Base-by-base conservation (phyloP, 2,329 filamentous ascomycete species). In the Colletotrichum tropicale region DNA sequence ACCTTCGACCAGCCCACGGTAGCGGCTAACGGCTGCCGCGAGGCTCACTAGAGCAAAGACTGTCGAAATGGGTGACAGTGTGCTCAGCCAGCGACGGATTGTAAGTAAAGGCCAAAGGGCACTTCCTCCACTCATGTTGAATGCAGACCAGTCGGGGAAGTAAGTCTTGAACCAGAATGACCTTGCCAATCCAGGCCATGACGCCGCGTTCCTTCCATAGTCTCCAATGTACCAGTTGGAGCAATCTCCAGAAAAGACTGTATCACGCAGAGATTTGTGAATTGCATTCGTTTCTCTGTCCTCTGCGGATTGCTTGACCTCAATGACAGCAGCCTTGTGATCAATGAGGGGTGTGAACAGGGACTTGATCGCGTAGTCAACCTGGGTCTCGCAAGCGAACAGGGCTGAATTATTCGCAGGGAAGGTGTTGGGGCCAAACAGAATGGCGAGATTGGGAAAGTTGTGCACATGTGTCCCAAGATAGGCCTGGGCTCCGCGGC, bases 211-310 rank as follows among this genome's bases (percentile, higher is more conserved):
- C 5, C 83, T 80, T 1, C 85, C 85, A 26, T 79, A 78, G 8
- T 81, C 77, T 73, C 82, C 81, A 56, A 87, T 85, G 73, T 87
- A 86, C 85, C 84, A 87, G 75, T 87, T 87, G 21, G 81, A 84
- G 69, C 85, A 87, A 32, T 80, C 84, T 1, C 79, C 83, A 15
- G 80, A 74, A 66, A 85, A 87, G 5, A 87, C 85, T 0, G 81
- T 83, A 48, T 81, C 79, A 12, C 76, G 61, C 0, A 87, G 78
- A 18, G 81, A 72, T 15, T 67, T 38, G 21, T 87, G 81, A 1
- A 87, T 78, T 4, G 71, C 66, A 12, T 82, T 81, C 3, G 81
- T 80, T 38, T 78, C 81, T 5, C 79, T 70, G 52, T 84, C 79
- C 74, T 87, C 83, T 15, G 82, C 76, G 24, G 78, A 38, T 67